Conservation (phyloP, 176 grass and related monocot species). For the Luzula sylvatica region DNA sequence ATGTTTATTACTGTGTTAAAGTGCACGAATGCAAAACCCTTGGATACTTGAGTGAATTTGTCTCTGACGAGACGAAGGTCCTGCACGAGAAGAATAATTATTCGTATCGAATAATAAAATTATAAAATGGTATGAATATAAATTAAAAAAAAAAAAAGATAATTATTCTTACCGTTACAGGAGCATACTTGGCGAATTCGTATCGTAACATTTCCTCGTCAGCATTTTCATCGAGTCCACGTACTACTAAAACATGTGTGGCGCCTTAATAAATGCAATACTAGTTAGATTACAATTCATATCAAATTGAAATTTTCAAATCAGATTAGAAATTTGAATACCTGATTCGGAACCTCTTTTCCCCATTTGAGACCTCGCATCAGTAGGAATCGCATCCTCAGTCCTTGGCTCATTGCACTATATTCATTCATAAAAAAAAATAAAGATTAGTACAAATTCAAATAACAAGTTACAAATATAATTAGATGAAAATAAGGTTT, state of each 20-base stretch:
- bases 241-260: conserved; percentile 99
- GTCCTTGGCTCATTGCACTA: conserved; percentile 91
- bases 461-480: neutral
- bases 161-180: conserved; percentile 54
- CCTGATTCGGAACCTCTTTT: conserved; percentile 80
- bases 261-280: conserved; percentile 46
- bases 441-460: conserved; percentile 20
- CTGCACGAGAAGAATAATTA: conserved; percentile 34
- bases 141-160: neutral
- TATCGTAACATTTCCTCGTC: conserved; percentile 99
- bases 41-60: conserved; percentile 98
- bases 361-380: conserved; percentile 39
- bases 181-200: conserved; percentile 92
- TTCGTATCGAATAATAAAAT: neutral
- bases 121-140: neutral
- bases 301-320: neutral
- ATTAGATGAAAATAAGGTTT: conserved; percentile 8
- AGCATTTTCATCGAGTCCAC: conserved; percentile 92
- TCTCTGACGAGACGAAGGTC: conserved; percentile 95
- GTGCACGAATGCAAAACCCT: conserved; percentile 96
- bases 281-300: conserved; percentile 1
- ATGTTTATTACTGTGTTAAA: conserved; percentile 71
- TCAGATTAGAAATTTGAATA: conserved; percentile 27
- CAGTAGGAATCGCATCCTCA: conserved; percentile 78
- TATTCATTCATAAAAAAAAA: conserved; percentile 20